A percentile compares a stretch with the other conserved stretches of the same genome.
These are phyloP conservation scores for Wallacemonas sp. DNA, from an alignment of 208 protist genomes.

Conservation along the genomic window DNA sequence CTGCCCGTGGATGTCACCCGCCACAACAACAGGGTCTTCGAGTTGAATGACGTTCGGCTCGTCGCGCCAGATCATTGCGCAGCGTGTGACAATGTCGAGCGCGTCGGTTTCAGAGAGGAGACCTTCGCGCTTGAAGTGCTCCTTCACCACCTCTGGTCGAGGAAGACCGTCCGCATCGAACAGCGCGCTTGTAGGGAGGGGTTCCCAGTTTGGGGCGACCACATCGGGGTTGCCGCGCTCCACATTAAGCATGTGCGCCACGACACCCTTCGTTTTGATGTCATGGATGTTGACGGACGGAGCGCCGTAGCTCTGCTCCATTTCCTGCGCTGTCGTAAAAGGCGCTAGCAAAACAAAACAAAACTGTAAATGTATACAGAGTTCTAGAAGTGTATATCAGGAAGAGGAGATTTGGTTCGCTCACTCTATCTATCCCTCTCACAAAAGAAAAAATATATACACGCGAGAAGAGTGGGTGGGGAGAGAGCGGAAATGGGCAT, in stretches of 20 bases:
- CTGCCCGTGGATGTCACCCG: constrained; percentile 97
- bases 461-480: no score
- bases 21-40: constrained; percentile 78
- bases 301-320: background rate
- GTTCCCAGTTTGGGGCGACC: constrained; percentile 69
- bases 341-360: no score
- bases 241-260: constrained; percentile 64
- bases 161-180: constrained; percentile 63
- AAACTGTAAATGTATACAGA: no score
- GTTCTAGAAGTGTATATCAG: no score
- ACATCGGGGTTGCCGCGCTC: constrained; percentile 56
- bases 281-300: constrained; percentile 5
- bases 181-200: constrained; percentile 42
- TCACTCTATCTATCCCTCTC: no score
- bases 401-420: no score
- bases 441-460: no score
- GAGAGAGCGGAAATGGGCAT: no score
- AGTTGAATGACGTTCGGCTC: constrained; percentile 88
- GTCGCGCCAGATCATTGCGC: constrained; percentile 70
- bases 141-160: constrained; percentile 52
- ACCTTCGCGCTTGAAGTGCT: constrained; percentile 81
- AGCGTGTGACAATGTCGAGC: constrained; percentile 68
- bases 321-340: no score
- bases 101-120: constrained; percentile 74
- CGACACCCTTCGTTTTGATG: constrained; percentile 20